Percentiles rank a stretch among this genome's conserved stretches.
These are phyloP conservation scores for Gillenia trifoliata DNA, from an alignment of 306 rosid genomes.

Conservation along the genomic window DNA sequence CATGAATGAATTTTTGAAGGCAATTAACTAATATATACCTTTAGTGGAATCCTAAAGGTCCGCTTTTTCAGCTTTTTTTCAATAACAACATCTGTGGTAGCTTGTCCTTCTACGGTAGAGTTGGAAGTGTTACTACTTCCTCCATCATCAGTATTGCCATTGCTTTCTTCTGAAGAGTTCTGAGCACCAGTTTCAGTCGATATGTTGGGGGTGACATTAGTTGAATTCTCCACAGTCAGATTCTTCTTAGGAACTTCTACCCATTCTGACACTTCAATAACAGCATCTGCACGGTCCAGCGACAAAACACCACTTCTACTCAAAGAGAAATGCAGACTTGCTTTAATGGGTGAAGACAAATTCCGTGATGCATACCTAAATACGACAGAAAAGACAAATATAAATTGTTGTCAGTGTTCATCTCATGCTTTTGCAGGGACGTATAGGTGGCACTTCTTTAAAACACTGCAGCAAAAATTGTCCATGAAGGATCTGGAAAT, in stretches of 20 bases:
- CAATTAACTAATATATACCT: slow-evolving; percentile 45
- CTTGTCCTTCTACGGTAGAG: slow-evolving; percentile 46
- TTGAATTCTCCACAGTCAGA: slow-evolving; percentile 70
- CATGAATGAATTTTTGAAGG: slow-evolving; percentile 7
- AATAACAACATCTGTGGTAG: slow-evolving; percentile 40
- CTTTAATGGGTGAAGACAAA: slow-evolving; percentile 82
- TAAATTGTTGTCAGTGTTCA: slow-evolving; percentile 15
- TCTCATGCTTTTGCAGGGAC: slow-evolving; percentile 10
- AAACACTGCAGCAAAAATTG: slow-evolving; percentile 25
- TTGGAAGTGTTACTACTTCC: slow-evolving; percentile 38
- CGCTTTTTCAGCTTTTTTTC: slow-evolving; percentile 82
- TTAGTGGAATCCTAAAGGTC: slow-evolving; percentile 78
- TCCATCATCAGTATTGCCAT: slow-evolving; percentile 53
- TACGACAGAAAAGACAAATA: slow-evolving; percentile 19
- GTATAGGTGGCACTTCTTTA: neutral
- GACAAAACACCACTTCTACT: slow-evolving; percentile 92
- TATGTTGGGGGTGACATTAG: slow-evolving; percentile 46
- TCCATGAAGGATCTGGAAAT: slow-evolving; percentile 7
- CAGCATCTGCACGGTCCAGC: slow-evolving; percentile 92
- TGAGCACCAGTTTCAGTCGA: slow-evolving; percentile 51
- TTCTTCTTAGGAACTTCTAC: slow-evolving; percentile 83
- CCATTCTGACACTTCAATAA: slow-evolving; percentile 89
- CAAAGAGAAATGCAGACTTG: slow-evolving; percentile 82
- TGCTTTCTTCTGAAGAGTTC: slow-evolving; percentile 57
- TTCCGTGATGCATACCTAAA: slow-evolving; percentile 80